phyloP scores from a whole-genome alignment of 2,329 filamentous ascomycete species.

The Pseudogymnoascus sp. region DNA sequence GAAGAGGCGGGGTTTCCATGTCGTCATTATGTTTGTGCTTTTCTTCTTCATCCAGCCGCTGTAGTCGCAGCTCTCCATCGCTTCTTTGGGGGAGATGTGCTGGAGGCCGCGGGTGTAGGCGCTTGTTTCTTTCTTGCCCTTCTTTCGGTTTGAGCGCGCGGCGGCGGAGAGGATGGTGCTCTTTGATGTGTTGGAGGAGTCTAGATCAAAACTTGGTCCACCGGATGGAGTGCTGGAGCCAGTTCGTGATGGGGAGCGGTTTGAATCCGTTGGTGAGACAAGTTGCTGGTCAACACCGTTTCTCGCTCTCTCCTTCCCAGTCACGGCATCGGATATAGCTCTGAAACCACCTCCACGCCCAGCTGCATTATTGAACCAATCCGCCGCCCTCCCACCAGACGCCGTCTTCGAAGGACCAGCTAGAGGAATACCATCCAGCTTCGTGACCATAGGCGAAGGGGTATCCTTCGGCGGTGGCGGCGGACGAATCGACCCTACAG shows the following conservation, averaged over 20 bases:
- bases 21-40: slow-evolving; percentile 90
- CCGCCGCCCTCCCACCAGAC: slow-evolving; percentile 39
- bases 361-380: slow-evolving; percentile 47
- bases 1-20: slow-evolving; percentile 96
- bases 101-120: slow-evolving; percentile 83
- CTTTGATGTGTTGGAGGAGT: slow-evolving; percentile 61
- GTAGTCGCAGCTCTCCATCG: slow-evolving; percentile 82
- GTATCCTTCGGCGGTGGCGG: slow-evolving; percentile 50
- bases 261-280: neutral
- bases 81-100: slow-evolving; percentile 73
- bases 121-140: slow-evolving; percentile 89
- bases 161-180: slow-evolving; percentile 42
- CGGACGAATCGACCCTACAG: slow-evolving; percentile 50
- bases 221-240: slow-evolving; percentile 65
- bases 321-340: slow-evolving; percentile 73
- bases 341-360: slow-evolving; percentile 62
- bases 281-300: slow-evolving; percentile 39
- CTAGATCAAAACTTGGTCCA: slow-evolving; percentile 68
- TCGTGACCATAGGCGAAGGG: slow-evolving; percentile 52
- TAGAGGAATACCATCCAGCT: slow-evolving; percentile 39
- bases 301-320: slow-evolving; percentile 46
- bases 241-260: slow-evolving; percentile 60
- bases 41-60: slow-evolving; percentile 99
- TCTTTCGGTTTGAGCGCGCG: slow-evolving; percentile 49
- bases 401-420: slow-evolving; percentile 34